Conservation (phyloP, 208 protist species). For the Crithidia fasciculata region DNA sequence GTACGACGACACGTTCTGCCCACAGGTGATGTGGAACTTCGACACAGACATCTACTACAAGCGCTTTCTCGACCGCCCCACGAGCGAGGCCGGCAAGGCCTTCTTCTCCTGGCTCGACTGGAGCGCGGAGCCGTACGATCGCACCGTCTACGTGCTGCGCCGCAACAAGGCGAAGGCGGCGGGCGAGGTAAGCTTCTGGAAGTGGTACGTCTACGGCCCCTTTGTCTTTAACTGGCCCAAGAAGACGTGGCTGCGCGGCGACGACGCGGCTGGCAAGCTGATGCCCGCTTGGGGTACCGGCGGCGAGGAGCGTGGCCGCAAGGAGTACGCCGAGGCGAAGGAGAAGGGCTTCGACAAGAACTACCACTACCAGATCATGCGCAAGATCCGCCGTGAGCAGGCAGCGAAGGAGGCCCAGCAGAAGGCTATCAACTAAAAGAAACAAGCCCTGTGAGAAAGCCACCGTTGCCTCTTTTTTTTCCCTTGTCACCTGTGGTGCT, state of each 20-base stretch:
- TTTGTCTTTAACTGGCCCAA: slow-evolving; percentile 93
- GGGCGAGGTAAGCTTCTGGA: slow-evolving; percentile 72
- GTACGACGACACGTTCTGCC: slow-evolving; percentile 84
- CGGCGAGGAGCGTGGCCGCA: slow-evolving; percentile 79
- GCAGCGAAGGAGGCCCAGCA: slow-evolving; percentile 52
- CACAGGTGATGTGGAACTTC: slow-evolving; percentile 60
- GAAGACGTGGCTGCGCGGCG: slow-evolving; percentile 87
- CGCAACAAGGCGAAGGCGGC: slow-evolving; percentile 74
- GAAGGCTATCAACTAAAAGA: slow-evolving; percentile 18
- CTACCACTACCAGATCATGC: slow-evolving; percentile 93
- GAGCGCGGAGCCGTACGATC: slow-evolving; percentile 87
- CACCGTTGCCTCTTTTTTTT: slow-evolving; percentile 1
- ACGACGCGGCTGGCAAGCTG: slow-evolving; percentile 75
- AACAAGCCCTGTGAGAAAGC: neutral
- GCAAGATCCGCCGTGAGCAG: slow-evolving; percentile 87
- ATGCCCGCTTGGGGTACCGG: slow-evolving; percentile 85
- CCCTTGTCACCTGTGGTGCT: too few species aligned
- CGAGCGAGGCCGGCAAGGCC: slow-evolving; percentile 81
- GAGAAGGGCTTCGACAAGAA: slow-evolving; percentile 86
- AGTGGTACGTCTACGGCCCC: slow-evolving; percentile 86
- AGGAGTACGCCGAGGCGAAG: slow-evolving; percentile 79
- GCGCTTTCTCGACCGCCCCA: slow-evolving; percentile 87
- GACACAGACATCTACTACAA: slow-evolving; percentile 89
- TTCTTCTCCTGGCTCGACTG: slow-evolving; percentile 92
- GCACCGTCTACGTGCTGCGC: slow-evolving; percentile 79